Evolutionary conservation across 768 basidiomycete species (phyloP), one percentile per base, ranked within the genome.

Genomic region (Amanita thiersii): DNA sequence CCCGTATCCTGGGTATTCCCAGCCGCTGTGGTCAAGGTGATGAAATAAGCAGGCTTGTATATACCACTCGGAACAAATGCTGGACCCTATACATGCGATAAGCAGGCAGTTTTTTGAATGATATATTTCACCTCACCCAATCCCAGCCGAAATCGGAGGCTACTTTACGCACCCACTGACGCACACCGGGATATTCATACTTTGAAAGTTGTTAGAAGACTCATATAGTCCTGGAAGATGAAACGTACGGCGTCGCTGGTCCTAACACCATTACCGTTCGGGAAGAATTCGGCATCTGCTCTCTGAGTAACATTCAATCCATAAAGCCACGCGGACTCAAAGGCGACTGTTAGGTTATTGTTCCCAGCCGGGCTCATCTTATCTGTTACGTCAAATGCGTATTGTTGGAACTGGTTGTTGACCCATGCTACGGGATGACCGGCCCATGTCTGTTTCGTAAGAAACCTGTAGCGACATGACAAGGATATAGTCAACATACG

Each of bases 81-180:
- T 28, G 74, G 75, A 12, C 70, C 73, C 75, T 75, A 31, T n/a
- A 15, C 20, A 4, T 18, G 23, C 34, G n/a, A 28, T 19, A 24
- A 7, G 20, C 40, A 43, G 25, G 34, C 33, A 39, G 5, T 29
- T 33, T 24, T 15, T 8, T 38, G 10, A 15, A 19, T 17, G 20
- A 37, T 3, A 7, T 9, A 15, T 23, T 29, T 6, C 17, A 18
- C 15, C 54, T 18, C 44, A 75, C 72, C 75, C 74, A 78, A 54
- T 79, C 75, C 75, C 75, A 79, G 1, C 77, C 76, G 46, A 76
- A 79, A 50, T 79, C 75, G 2, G 66, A 68, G 23, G 67, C 59
- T 2, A 65, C 61, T 51, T 79, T 77, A 1, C 75, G 66, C 19
- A 75, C 60, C 56, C 63, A 76, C 20, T 65, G 60, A 37, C 68